Evolutionary conservation across 1,139 yeast species (phyloP), one percentile per base, ranked within the genome.

Genomic region (Waltiozyma sp.): DNA sequence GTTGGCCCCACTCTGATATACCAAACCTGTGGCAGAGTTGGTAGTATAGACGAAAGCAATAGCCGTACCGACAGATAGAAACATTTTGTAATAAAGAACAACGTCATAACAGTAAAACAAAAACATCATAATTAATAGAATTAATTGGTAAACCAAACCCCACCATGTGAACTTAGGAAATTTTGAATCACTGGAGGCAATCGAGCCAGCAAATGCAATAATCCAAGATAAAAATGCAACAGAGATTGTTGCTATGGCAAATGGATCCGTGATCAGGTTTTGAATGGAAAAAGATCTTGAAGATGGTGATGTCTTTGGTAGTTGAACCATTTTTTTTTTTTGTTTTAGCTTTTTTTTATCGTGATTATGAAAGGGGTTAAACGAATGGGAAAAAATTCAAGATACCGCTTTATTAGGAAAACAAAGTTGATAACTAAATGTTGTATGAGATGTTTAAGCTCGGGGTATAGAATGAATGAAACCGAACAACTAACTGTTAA

Each of bases 121-220:
- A 26, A 80, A 63, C 41, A 88, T 70, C 33, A 73, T 62, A 8
- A 68, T 50, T 28, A 85, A 72, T 37, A 87, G 58, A 34, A 84
- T 51, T 33, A 88, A 67, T 64, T 91, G 79, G 57, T 79, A 91
- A 8, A 84, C 91, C n/a, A 91, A 64, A 3, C 95, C 95, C 98
- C 98, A 91, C 98, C 98, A 91, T 9, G 93, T 75, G 62, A 91
- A 84, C 51, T 78, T 75, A 2, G 96, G 96, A 59, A 80, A 86
- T 6, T 62, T 45, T 38, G 60, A 60, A 2, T 53, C 45, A 16
- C 69, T 61, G 15, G 80, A 65, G 1, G 93, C 80, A 15, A 84
- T 80, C 13, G 95, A 86, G 2, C 96, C 96, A 4, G 81, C 93
- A 44, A 91, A 69, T 11, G 95, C 85, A 40, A 91, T 75, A 47